Percentiles rank a stretch among this genome's conserved stretches.
Evolutionary conservation across 2,329 filamentous ascomycete genomes (phyloP).

Genomic region (Colletotrichum agaves): DNA sequence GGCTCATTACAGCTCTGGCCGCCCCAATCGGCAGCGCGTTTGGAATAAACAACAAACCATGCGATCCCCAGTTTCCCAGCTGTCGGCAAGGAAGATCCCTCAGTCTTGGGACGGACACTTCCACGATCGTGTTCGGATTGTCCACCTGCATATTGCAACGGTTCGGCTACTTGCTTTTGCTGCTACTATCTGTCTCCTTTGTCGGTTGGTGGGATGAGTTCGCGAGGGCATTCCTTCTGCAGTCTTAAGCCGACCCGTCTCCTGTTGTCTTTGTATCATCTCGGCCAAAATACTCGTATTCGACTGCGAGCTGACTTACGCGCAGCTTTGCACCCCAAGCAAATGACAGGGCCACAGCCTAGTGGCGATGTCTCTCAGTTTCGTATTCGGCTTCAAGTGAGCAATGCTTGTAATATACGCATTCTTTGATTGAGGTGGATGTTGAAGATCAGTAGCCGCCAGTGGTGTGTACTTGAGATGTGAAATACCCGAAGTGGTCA

Average conservation of each 20-base stretch:
- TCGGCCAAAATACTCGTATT: slow-evolving; percentile 3
- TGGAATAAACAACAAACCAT: slow-evolving; percentile 26
- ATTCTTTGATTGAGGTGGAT: neutral
- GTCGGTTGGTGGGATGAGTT: neutral
- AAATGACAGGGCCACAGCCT: neutral
- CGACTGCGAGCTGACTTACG: neutral
- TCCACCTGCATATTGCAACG: neutral
- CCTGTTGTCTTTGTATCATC: neutral
- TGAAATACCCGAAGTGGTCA: neutral
- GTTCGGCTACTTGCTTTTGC: neutral
- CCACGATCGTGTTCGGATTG: neutral
- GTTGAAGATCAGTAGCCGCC: neutral
- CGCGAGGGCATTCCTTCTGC: neutral
- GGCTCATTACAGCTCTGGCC: slow-evolving; percentile 1
- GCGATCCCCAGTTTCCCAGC: slow-evolving; percentile 16
- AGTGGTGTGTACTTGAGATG: neutral
- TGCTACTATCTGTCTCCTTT: neutral
- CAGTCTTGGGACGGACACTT: neutral
- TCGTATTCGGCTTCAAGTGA: neutral
- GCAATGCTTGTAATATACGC: neutral
- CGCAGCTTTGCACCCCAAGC: neutral
- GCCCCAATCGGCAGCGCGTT: slow-evolving; percentile 3
- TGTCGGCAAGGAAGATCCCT: slow-evolving; percentile 27
- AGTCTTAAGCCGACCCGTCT: neutral
- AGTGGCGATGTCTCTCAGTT: neutral